A percentile compares a stretch with the other conserved stretches of the same genome.
These are phyloP conservation scores for Beauveria pseudobassiana DNA, from an alignment of 2,329 filamentous ascomycete species.

Conservation along the genomic window DNA sequence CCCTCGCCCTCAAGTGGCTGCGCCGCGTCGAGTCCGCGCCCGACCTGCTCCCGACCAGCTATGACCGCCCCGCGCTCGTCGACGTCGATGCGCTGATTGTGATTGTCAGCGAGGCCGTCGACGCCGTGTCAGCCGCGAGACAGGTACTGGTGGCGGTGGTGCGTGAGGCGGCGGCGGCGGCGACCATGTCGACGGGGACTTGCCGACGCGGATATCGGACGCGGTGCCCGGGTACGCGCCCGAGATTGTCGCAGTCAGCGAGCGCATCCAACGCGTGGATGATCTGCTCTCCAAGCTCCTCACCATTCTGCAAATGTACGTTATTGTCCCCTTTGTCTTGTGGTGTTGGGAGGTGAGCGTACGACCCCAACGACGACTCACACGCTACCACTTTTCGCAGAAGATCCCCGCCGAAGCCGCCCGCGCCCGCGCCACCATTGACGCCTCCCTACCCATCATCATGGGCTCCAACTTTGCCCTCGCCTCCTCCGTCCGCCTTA, in stretches of 20 bases:
- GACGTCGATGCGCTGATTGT: constrained; percentile 15
- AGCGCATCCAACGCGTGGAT: constrained; percentile 13
- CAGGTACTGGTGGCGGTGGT: constrained; percentile 12
- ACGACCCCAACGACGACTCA: neutral
- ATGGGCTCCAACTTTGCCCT: constrained; percentile 13
- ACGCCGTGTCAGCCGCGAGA: constrained; percentile 15
- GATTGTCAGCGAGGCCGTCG: constrained; percentile 12
- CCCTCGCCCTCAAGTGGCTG: constrained; percentile 15
- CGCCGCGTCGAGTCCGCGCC: constrained; percentile 11
- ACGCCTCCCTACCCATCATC: constrained; percentile 11
- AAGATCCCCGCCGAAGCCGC: constrained; percentile 11
- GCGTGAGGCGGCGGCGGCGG: neutral
- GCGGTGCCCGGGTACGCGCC: neutral
- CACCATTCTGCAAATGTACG: constrained; percentile 14
- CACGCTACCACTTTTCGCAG: neutral
- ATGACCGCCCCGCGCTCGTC: constrained; percentile 12
- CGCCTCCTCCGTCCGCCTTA: constrained; percentile 10
- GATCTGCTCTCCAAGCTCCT: constrained; percentile 14
- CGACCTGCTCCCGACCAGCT: neutral
- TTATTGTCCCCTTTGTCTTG: too few species aligned
- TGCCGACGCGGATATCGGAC: neutral
- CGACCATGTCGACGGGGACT: neutral
- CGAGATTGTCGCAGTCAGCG: constrained; percentile 10
- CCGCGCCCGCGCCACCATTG: constrained; percentile 9
- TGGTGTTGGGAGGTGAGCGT: too few species aligned